Evolutionary conservation across 2,329 filamentous ascomycete genomes (phyloP), one percentile per base, ranked within the genome.

Genomic region (Pseudogymnoascus verrucosus): DNA sequence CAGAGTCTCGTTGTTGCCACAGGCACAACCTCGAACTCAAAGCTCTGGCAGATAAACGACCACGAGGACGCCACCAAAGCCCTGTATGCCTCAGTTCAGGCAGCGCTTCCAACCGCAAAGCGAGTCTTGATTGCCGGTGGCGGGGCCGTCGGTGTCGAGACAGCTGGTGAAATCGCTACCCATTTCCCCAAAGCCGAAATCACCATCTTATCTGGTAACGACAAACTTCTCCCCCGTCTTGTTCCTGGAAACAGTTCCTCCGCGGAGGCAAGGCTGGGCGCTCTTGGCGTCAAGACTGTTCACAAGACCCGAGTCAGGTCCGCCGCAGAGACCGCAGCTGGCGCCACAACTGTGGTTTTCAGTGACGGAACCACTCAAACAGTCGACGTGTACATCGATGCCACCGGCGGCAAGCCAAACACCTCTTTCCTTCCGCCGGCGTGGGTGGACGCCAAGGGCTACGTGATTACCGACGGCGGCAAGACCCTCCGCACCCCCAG

Each of bases 1-100:
- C 75, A 82, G 65, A 78, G 77, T 26, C 74, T 85, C 31, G 68
- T 86, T 64, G 73, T 86, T 34, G 81, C 82, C 6, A 85, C 82
- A 1, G 83, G 83, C 7, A 72, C 62, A 70, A 69, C 19, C 74
- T 76, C 14, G 70, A 69, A 65, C 75, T 80, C 74, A 77, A 81
- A 62, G 5, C 62, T 69, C 1, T 84, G 79, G 74, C 83, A 83
- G 71, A 70, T 71, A 23, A 67, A 81, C 19, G 76, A 71, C 8
- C 75, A 75, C 3, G 76, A 77, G 0, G 73, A 76, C 40, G 16
- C 44, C 7, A 64, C 64, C n/a, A 62, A 63, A 16, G 21, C 34
- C 11, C 34, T 54, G 14, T 61, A 64, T 21, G 16, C 57, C 11
- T 44, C 44, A 1, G 65, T 60, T 5, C 23, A 54, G 12, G 62